Percentiles rank a stretch among this genome's conserved stretches.
phyloP scores from a whole-genome alignment of 306 rosid genomes.

The Castanea sativa region DNA sequence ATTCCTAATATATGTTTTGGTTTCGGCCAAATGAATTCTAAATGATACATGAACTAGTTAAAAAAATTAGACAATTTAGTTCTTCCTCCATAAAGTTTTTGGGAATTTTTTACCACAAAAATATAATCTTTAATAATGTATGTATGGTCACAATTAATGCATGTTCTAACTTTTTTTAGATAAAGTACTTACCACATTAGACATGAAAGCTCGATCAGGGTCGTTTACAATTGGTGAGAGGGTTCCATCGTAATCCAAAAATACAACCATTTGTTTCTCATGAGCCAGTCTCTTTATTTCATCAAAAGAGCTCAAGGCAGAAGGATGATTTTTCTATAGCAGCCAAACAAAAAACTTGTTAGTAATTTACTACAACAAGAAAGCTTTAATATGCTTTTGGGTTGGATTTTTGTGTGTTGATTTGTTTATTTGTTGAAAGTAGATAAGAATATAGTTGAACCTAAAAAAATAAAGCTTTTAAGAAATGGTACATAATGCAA shows the following conservation, averaged over 20 bases:
- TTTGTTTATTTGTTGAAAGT: neutral
- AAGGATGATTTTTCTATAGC: conserved; percentile 46
- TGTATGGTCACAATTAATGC: neutral
- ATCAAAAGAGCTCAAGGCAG: conserved; percentile 44
- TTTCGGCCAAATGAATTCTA: no score
- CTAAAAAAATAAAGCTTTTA: no score
- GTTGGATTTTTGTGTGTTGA: neutral
- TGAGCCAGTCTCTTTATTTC: conserved; percentile 40
- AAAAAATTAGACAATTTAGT: no score
- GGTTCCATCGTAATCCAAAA: conserved; percentile 65
- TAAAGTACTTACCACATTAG: conserved; percentile 31
- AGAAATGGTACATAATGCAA: no score
- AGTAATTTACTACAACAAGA: neutral
- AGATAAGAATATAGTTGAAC: neutral
- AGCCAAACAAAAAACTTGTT: neutral
- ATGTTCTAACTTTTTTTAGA: no score
- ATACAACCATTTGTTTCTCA: conserved; percentile 45
- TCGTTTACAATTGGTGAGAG: conserved; percentile 48
- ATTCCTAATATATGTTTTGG: no score
- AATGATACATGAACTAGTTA: no score
- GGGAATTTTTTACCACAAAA: no score
- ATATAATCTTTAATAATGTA: neutral
- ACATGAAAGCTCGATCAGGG: conserved; percentile 51
- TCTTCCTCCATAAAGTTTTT: no score
- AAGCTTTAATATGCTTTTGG: neutral